These are phyloP conservation scores for Metschnikowia lochheadii DNA, from an alignment of 805 yeast genomes.

Conservation along the genomic window DNA sequence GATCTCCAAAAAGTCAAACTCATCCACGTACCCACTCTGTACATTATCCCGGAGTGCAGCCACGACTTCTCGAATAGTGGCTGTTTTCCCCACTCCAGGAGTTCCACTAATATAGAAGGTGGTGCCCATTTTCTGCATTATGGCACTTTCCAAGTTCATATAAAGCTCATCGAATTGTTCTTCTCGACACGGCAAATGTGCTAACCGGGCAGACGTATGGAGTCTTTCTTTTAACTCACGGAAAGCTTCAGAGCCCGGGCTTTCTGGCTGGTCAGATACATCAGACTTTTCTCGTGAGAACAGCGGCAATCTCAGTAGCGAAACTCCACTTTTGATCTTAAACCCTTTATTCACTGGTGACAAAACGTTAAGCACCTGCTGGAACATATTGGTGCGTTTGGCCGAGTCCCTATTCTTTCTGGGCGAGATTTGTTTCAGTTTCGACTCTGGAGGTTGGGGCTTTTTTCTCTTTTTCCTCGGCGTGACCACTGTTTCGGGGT, in stretches of 20 bases:
- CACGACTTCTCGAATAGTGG: constrained; percentile 84
- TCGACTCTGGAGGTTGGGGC: not conserved
- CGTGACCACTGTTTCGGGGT: constrained; percentile 1
- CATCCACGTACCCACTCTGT: constrained; percentile 24
- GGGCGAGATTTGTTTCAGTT: not conserved
- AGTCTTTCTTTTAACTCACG: constrained; percentile 39
- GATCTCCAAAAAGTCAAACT: constrained; percentile 76
- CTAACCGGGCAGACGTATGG: constrained; percentile 43
- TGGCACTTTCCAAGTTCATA: constrained; percentile 64
- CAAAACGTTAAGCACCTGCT: constrained; percentile 18
- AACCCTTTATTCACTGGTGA: constrained; percentile 23
- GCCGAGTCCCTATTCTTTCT: constrained; percentile 2
- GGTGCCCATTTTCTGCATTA: constrained; percentile 67
- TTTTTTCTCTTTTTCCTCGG: not conserved
- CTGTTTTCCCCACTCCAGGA: constrained; percentile 97
- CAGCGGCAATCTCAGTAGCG: constrained; percentile 20
- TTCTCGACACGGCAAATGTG: constrained; percentile 79
- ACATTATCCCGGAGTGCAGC: constrained; percentile 50
- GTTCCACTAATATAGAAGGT: constrained; percentile 93
- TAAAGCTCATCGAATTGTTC: constrained; percentile 72
- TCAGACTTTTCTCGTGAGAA: constrained; percentile 13
- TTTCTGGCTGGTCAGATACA: constrained; percentile 9
- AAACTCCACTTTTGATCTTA: constrained; percentile 22
- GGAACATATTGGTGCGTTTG: constrained; percentile 7
- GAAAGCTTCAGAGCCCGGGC: constrained; percentile 24